Percentiles rank a stretch among this genome's conserved stretches.
phyloP scores from a whole-genome alignment of 169 alveolate species.

The Theileria orientalis region DNA sequence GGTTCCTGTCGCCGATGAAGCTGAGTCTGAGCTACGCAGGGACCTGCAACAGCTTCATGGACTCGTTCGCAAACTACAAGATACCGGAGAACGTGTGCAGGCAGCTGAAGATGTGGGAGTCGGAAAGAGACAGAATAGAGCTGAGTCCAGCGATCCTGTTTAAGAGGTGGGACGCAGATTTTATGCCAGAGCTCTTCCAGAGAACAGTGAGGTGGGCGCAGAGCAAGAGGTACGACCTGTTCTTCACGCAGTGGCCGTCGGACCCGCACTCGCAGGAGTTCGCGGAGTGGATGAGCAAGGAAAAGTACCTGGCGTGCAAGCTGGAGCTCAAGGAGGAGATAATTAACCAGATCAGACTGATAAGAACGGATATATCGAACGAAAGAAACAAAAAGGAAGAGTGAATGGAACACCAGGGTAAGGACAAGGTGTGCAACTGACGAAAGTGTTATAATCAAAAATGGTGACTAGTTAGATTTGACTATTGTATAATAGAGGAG shows the following conservation, averaged over 20 bases:
- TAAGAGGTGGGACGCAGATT: slow-evolving; percentile 77
- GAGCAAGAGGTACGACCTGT: slow-evolving; percentile 70
- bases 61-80: slow-evolving; percentile 23
- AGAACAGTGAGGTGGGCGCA: slow-evolving; percentile 82
- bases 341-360: slow-evolving; percentile 70
- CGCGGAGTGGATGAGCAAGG: slow-evolving; percentile 69
- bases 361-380: slow-evolving; percentile 24
- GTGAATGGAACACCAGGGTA: no score
- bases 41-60: neutral
- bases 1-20: slow-evolving; percentile 79
- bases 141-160: slow-evolving; percentile 73
- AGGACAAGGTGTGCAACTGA: no score
- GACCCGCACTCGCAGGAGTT: slow-evolving; percentile 68
- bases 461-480: neutral
- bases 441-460: neutral
- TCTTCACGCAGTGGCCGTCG: slow-evolving; percentile 77
- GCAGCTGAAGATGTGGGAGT: slow-evolving; percentile 86
- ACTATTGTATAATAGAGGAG: neutral
- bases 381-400: no score
- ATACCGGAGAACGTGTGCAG: slow-evolving; percentile 83
- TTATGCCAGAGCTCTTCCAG: slow-evolving; percentile 78
- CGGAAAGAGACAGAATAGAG: slow-evolving; percentile 80
- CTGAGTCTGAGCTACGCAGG: slow-evolving; percentile 60
- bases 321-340: slow-evolving; percentile 80
- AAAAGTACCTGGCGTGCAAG: slow-evolving; percentile 75